Percentiles rank a stretch among this genome's conserved stretches.
These are phyloP conservation scores for Beta vulgaris DNA, from an alignment of 148 eudicot genomes.

Conservation along the genomic window DNA sequence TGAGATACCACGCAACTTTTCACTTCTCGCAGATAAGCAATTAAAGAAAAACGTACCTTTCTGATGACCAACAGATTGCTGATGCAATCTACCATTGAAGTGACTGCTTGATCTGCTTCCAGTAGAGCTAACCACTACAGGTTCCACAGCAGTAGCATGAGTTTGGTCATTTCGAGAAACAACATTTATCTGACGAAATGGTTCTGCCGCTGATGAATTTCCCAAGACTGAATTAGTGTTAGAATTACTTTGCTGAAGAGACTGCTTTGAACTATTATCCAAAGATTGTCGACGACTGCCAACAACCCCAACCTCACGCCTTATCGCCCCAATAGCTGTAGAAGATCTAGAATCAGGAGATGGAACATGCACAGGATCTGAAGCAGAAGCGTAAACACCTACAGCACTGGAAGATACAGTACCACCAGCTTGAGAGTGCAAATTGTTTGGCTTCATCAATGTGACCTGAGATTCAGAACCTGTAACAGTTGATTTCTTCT, in stretches of 20 bases:
- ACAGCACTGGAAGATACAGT: conserved; percentile 51
- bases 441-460: conserved; percentile 36
- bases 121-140: conserved; percentile 35
- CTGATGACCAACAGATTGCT: conserved; percentile 56
- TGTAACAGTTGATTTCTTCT: conserved; percentile 34
- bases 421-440: conserved; percentile 33
- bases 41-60: conserved; percentile 52
- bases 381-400: conserved; percentile 82
- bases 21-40: background rate
- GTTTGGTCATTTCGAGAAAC: conserved; percentile 41
- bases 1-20: background rate
- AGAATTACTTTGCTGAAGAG: conserved; percentile 45
- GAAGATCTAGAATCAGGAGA: conserved; percentile 66
- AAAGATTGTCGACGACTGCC: conserved; percentile 70
- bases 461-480: conserved; percentile 37
- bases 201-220: conserved; percentile 41
- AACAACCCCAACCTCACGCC: conserved; percentile 84
- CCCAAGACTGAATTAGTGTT: conserved; percentile 41
- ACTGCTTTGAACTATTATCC: conserved; percentile 46
- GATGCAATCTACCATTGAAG: conserved; percentile 49
- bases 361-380: conserved; percentile 96
- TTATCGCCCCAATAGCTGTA: conserved; percentile 68
- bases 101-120: conserved; percentile 52
- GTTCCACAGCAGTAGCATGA: conserved; percentile 44
- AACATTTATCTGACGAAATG: conserved; percentile 32